These are phyloP conservation scores for Tephrocybe sp. DNA, from an alignment of 768 basidiomycete species.

Conservation along the genomic window DNA sequence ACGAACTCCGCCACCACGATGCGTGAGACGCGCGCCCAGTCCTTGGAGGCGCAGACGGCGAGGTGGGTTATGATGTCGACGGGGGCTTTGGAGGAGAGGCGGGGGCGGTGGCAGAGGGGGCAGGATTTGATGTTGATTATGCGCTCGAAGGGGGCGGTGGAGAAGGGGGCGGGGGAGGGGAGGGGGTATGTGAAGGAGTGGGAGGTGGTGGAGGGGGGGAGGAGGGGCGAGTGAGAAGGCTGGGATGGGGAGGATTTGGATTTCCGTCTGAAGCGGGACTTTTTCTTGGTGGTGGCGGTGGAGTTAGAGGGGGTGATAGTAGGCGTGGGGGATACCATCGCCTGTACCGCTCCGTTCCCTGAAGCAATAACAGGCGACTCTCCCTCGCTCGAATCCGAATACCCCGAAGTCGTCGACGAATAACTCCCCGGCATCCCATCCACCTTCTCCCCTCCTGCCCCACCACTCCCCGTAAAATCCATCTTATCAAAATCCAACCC, in stretches of 20 bases:
- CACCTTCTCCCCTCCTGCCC: conserved; percentile 4
- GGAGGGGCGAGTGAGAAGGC: too few relatives aligned
- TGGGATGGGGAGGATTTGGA: conserved; percentile 18
- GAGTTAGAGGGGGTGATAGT: background rate
- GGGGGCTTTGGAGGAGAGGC: conserved; percentile 84
- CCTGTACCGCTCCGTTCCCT: background rate
- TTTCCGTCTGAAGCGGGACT: conserved; percentile 15
- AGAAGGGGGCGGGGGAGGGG: conserved; percentile 23
- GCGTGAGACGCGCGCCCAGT: conserved; percentile 87
- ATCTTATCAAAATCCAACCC: conserved; percentile 11
- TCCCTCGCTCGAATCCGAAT: conserved; percentile 37
- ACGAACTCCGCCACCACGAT: conserved; percentile 95
- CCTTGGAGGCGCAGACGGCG: conserved; percentile 92
- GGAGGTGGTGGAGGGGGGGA: conserved; percentile 9
- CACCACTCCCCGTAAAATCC: conserved; percentile 12
- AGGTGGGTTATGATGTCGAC: conserved; percentile 95
- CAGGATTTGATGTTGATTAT: conserved; percentile 96
- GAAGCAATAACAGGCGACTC: conserved; percentile 27
- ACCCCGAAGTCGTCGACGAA: conserved; percentile 24
- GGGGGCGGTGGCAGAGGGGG: conserved; percentile 88
- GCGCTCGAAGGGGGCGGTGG: conserved; percentile 58
- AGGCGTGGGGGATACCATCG: background rate
- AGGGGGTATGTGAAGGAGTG: background rate
- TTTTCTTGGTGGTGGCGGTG: conserved; percentile 12
- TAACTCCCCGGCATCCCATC: conserved; percentile 13